These are phyloP conservation scores for Botrytis pseudocinerea DNA, from an alignment of 2,329 filamentous ascomycete genomes.

Conservation along the genomic window DNA sequence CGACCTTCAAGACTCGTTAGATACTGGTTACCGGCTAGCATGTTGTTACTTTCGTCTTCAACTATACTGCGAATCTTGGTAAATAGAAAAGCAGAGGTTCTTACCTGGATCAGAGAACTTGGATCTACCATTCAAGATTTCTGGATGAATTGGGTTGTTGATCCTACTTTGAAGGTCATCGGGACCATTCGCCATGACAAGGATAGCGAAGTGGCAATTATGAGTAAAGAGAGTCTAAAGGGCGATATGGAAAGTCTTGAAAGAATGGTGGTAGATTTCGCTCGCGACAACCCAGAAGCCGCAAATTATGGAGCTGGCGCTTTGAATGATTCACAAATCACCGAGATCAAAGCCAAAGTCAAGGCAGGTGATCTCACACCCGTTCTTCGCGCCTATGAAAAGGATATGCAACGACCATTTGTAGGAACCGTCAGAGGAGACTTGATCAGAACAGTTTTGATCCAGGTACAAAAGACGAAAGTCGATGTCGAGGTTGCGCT, in stretches of 20 bases:
- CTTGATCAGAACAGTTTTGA: conserved; percentile 83
- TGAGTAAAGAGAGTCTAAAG: conserved; percentile 89
- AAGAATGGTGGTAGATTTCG: conserved; percentile 97
- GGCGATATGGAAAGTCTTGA: conserved; percentile 91
- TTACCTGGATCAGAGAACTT: conserved; percentile 76
- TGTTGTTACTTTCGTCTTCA: conserved; percentile 77
- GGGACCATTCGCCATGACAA: conserved; percentile 92
- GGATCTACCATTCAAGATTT: conserved; percentile 83
- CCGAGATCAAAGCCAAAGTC: conserved; percentile 75
- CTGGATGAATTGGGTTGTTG: conserved; percentile 94
- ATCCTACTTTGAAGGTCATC: conserved; percentile 79
- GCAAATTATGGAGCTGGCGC: conserved; percentile 49
- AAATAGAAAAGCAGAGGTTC: conserved; percentile 72
- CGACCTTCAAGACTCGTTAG: conserved; percentile 73
- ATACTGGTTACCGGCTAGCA: conserved; percentile 81
- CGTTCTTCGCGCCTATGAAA: conserved; percentile 87
- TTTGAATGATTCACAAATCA: conserved; percentile 68
- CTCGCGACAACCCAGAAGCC: conserved; percentile 73
- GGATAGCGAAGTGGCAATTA: conserved; percentile 90
- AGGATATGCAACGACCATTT: conserved; percentile 80
- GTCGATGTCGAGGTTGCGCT: conserved; percentile 96
- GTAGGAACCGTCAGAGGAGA: conserved; percentile 82
- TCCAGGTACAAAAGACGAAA: conserved; percentile 98
- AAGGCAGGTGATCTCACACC: conserved; percentile 91
- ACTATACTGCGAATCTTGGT: conserved; percentile 80